A percentile compares a stretch with the other conserved stretches of the same genome.
phyloP scores from a whole-genome alignment of 345 rosid genomes.

The Moringa oleifera region DNA sequence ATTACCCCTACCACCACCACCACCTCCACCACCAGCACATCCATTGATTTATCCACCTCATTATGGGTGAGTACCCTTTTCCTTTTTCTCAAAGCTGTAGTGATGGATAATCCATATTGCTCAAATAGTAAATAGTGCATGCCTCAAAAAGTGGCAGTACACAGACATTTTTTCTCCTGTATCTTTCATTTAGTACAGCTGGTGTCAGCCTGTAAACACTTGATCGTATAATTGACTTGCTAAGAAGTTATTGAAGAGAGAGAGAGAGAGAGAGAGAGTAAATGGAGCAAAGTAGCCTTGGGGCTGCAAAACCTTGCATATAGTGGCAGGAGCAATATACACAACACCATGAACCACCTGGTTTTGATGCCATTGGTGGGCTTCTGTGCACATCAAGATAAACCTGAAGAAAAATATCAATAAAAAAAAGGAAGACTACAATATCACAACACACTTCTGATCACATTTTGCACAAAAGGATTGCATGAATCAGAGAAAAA shows the following conservation, averaged over 20 bases:
- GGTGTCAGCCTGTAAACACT: constrained; percentile 31
- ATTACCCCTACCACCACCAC: constrained; percentile 34
- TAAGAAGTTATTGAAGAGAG: constrained; percentile 25
- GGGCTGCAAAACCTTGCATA: too few species aligned
- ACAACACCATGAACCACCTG: neutral
- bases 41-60: constrained; percentile 41
- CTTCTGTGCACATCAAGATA: neutral
- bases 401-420: too few species aligned
- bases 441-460: too few species aligned
- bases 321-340: too few species aligned
- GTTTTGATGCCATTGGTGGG: neutral
- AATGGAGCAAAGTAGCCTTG: neutral
- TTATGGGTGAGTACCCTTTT: constrained; percentile 46
- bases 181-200: constrained; percentile 23
- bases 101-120: too few species aligned
- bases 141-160: too few species aligned
- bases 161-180: too few species aligned
- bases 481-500: too few species aligned
- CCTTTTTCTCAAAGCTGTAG: constrained; percentile 10
- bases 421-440: too few species aligned
- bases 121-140: too few species aligned
- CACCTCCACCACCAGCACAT: constrained; percentile 37
- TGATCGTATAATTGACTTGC: constrained; percentile 15
- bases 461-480: too few species aligned
- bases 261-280: constrained; percentile 11